Percentiles rank a stretch among this genome's conserved stretches.
phyloP scores from a whole-genome alignment of 1,139 yeast species.

The Nakaseomyces glabratus region DNA sequence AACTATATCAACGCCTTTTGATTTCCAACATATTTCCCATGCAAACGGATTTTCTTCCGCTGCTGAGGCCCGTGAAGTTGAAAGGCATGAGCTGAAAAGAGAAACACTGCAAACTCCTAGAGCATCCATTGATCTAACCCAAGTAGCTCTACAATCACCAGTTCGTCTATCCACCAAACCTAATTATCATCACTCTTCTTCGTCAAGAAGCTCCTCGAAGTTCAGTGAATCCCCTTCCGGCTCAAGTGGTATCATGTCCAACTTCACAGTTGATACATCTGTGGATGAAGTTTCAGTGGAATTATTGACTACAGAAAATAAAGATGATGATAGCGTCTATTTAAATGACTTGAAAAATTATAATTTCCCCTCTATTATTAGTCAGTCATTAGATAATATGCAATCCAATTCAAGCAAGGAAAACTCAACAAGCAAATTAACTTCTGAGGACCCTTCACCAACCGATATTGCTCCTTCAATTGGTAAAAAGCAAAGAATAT shows the following conservation, averaged over 20 bases:
- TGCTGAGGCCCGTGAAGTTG: slow-evolving; percentile 3
- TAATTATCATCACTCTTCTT: not conserved
- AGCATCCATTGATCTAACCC: not conserved
- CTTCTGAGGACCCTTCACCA: slow-evolving; percentile 15
- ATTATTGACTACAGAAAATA: not conserved
- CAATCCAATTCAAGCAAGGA: slow-evolving; percentile 7
- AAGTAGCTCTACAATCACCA: slow-evolving; percentile 3
- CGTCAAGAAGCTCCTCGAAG: slow-evolving; percentile 3
- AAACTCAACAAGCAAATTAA: slow-evolving; percentile 19
- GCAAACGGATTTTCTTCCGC: slow-evolving; percentile 12
- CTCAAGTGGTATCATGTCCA: slow-evolving; percentile 7
- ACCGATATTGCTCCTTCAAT: slow-evolving; percentile 7
- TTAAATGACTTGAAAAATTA: slow-evolving; percentile 7
- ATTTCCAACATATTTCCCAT: slow-evolving; percentile 29
- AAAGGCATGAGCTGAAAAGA: slow-evolving; percentile 3
- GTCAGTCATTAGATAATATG: not conserved
- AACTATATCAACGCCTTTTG: slow-evolving; percentile 23
- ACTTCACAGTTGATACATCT: slow-evolving; percentile 5
- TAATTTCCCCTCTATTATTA: slow-evolving; percentile 6
- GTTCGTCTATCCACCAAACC: slow-evolving; percentile 1
- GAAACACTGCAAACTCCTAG: slow-evolving; percentile 1
- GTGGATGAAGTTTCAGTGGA: slow-evolving; percentile 2
- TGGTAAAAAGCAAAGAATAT: slow-evolving; percentile 12
- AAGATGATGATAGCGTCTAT: slow-evolving; percentile 3
- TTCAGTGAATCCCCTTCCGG: slow-evolving; percentile 4